A percentile compares a stretch with the other conserved stretches of the same genome.
phyloP scores from a whole-genome alignment of 495 filamentous ascomycete genomes.

The Hypoxylon trugodes region DNA sequence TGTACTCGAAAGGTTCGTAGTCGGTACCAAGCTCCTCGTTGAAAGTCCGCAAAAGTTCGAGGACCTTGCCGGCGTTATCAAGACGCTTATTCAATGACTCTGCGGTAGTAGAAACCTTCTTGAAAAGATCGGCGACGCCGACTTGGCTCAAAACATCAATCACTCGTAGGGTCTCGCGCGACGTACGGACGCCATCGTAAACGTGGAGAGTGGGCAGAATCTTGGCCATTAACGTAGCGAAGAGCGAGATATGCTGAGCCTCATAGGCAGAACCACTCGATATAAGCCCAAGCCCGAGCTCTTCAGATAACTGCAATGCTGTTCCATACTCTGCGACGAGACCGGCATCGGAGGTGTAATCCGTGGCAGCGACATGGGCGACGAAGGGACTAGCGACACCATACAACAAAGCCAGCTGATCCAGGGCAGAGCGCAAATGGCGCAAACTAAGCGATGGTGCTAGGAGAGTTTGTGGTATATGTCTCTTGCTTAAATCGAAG shows the following conservation, averaged over 20 bases:
- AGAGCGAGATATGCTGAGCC: slow-evolving; percentile 92
- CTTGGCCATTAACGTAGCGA: slow-evolving; percentile 82
- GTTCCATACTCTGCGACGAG: slow-evolving; percentile 89
- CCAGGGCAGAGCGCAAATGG: slow-evolving; percentile 81
- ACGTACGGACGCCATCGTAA: slow-evolving; percentile 89
- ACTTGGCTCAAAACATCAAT: slow-evolving; percentile 82
- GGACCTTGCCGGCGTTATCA: slow-evolving; percentile 75
- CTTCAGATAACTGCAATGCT: slow-evolving; percentile 83
- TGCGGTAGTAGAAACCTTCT: slow-evolving; percentile 66
- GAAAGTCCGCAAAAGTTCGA: slow-evolving; percentile 78
- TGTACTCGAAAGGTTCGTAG: slow-evolving; percentile 92
- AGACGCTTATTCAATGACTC: slow-evolving; percentile 73
- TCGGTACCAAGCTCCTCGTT: slow-evolving; percentile 94
- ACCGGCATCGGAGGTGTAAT: slow-evolving; percentile 74
- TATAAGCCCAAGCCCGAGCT: slow-evolving; percentile 86
- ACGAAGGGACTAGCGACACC: slow-evolving; percentile 90
- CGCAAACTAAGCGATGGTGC: slow-evolving; percentile 83
- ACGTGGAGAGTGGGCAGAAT: slow-evolving; percentile 87
- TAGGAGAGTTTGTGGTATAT: slow-evolving; percentile 88
- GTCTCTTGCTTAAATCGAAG: slow-evolving; percentile 88
- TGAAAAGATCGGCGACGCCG: slow-evolving; percentile 74
- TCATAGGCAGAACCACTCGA: slow-evolving; percentile 88
- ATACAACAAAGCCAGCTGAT: slow-evolving; percentile 90
- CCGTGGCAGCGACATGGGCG: slow-evolving; percentile 91
- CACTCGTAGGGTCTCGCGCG: slow-evolving; percentile 84